Conservation (phyloP, 192 early-diverging fungal genomes). For the Phycomyces nitens region DNA sequence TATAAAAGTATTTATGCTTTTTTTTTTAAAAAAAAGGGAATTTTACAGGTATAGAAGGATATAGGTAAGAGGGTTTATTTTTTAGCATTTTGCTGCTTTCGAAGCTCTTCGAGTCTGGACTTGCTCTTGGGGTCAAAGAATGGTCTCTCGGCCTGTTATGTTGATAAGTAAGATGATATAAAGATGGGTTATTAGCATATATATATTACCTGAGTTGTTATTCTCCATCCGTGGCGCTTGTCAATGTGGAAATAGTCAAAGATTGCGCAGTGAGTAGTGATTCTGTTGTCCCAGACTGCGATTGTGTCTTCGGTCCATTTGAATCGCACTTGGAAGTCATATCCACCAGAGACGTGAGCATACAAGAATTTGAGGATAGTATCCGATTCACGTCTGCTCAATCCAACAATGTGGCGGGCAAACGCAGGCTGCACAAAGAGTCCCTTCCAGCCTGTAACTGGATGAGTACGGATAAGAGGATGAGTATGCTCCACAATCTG, state of each 20-base stretch:
- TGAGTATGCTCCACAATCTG: constrained; percentile 34
- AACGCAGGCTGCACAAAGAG: constrained; percentile 63
- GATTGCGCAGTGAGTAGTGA: constrained; percentile 47
- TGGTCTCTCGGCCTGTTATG: constrained; percentile 18
- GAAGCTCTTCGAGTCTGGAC: constrained; percentile 11
- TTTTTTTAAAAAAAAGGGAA: too few relatives aligned
- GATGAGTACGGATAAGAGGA: constrained; percentile 61
- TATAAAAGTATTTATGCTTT: too few relatives aligned
- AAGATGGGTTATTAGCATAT: too few relatives aligned
- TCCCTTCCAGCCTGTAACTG: constrained; percentile 66
- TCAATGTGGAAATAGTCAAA: constrained; percentile 19
- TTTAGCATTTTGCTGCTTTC: constrained; percentile 2
- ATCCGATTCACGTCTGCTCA: constrained; percentile 51
- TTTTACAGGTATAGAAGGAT: too few relatives aligned
- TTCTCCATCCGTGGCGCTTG: constrained; percentile 33
- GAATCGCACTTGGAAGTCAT: constrained; percentile 55
- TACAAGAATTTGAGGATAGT: constrained; percentile 54
- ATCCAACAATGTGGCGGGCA: constrained; percentile 52
- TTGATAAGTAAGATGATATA: too few relatives aligned
- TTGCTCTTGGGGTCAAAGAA: constrained; percentile 36
- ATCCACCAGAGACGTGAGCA: constrained; percentile 45
- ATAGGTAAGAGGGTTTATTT: too few relatives aligned
- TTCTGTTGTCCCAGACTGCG: constrained; percentile 68
- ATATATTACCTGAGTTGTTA: constrained; percentile 33
- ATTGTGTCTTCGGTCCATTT: constrained; percentile 56